Evolutionary conservation across 441 rosid genomes (phyloP).

Genomic region (Adansonia rubrostipa): DNA sequence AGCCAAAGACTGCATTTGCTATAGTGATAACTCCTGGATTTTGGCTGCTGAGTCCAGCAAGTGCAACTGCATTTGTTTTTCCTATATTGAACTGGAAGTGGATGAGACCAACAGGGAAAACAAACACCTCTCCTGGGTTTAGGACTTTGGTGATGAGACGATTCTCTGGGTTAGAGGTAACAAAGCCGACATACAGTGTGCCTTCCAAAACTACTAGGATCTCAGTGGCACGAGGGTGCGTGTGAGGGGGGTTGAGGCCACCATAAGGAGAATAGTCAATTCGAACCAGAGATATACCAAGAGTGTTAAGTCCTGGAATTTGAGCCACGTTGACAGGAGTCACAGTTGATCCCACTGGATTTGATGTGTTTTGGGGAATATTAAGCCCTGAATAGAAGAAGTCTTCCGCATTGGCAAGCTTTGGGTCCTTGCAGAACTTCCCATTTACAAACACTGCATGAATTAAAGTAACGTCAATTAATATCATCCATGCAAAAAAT

Average conservation of each 20-base stretch:
- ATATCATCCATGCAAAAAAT: no score
- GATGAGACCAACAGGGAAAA: slow-evolving; percentile 57
- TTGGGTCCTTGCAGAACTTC: slow-evolving; percentile 5
- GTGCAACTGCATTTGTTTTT: slow-evolving; percentile 37
- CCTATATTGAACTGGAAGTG: slow-evolving; percentile 59
- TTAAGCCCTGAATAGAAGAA: slow-evolving; percentile 42
- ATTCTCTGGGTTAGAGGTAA: slow-evolving; percentile 50
- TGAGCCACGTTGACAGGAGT: slow-evolving; percentile 39
- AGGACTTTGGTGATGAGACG: slow-evolving; percentile 49
- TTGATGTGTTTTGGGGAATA: slow-evolving; percentile 33
- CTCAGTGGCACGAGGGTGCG: slow-evolving; percentile 53
- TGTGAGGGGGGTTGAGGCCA: slow-evolving; percentile 54
- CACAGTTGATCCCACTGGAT: slow-evolving; percentile 36
- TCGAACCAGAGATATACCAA: slow-evolving; percentile 53
- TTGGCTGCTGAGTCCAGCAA: slow-evolving; percentile 50
- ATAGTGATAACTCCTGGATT: slow-evolving; percentile 47
- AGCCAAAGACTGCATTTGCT: slow-evolving; percentile 35
- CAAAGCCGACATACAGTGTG: slow-evolving; percentile 54
- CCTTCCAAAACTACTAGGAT: slow-evolving; percentile 45
- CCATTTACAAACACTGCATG: not conserved
- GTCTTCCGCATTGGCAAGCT: slow-evolving; percentile 23
- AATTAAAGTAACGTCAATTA: no score
- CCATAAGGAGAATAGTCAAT: slow-evolving; percentile 50
- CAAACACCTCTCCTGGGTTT: slow-evolving; percentile 55
- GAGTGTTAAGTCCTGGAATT: slow-evolving; percentile 53